Percentiles rank a stretch among this genome's conserved stretches.
These are phyloP conservation scores for Alternaria hordeiaustralica DNA, from an alignment of 2,329 filamentous ascomycete species.

Conservation along the genomic window DNA sequence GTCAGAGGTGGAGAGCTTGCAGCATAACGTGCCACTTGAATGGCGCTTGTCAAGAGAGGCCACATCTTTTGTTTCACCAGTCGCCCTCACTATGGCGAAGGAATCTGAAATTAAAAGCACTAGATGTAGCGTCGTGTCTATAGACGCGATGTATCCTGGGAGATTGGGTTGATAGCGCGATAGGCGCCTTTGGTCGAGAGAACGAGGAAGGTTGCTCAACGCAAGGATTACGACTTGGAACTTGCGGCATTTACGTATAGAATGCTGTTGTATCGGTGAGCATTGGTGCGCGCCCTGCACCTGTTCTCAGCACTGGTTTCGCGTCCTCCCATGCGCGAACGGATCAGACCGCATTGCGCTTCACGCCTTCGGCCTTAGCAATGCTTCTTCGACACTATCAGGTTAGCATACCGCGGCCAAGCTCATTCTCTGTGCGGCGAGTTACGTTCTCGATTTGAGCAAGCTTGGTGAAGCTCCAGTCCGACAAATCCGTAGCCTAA, in stretches of 20 bases:
- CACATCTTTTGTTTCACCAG: not conserved
- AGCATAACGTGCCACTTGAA: constrained; percentile 10
- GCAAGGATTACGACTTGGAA: not conserved
- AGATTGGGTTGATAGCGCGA: not conserved
- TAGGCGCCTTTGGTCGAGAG: not conserved
- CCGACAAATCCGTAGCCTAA: not conserved
- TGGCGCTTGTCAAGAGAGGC: constrained; percentile 8
- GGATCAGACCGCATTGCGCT: no score
- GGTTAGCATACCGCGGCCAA: not conserved
- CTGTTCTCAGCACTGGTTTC: not conserved
- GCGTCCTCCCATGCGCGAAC: not conserved
- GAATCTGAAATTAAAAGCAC: not conserved
- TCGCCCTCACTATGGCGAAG: not conserved
- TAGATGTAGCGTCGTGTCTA: not conserved
- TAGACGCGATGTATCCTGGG: not conserved
- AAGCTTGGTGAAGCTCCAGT: not conserved
- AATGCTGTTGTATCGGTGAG: not conserved
- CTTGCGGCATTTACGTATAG: no score
- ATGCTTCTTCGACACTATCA: not conserved
- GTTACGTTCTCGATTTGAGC: not conserved
- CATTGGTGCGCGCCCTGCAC: not conserved
- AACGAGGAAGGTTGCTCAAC: not conserved
- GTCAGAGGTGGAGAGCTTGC: constrained; percentile 9
- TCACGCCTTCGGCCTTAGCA: not conserved
- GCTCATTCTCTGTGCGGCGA: not conserved